These are phyloP conservation scores for Trypanosoma boissoni DNA, from an alignment of 208 protist species.

Conservation along the genomic window DNA sequence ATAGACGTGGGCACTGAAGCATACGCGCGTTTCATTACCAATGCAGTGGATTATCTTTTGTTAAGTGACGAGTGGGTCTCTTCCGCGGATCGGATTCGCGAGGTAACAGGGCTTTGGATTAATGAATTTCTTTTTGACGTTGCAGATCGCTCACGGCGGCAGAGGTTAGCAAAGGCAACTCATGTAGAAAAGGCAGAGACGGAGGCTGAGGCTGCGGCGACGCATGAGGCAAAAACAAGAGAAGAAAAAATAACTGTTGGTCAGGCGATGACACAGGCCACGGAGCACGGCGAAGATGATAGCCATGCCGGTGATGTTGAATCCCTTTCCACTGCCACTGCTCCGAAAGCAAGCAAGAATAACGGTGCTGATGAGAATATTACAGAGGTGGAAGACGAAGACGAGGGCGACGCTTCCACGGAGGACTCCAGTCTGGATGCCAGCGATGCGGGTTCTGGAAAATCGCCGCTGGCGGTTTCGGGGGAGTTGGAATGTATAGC, in stretches of 20 bases:
- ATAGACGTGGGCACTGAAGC: conserved; percentile 3
- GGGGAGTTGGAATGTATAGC: neutral
- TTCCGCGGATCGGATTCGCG: neutral
- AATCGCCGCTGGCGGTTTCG: too few species aligned
- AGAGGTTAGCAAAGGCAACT: too few species aligned
- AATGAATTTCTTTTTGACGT: neutral
- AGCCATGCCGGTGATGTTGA: too few species aligned
- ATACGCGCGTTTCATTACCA: conserved; percentile 20
- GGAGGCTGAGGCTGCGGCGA: neutral
- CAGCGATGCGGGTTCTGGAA: too few species aligned
- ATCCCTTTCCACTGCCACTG: too few species aligned
- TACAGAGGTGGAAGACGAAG: neutral
- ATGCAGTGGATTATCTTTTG: conserved; percentile 27
- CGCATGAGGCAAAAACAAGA: neutral
- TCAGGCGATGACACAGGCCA: too few species aligned
- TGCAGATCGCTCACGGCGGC: too few species aligned
- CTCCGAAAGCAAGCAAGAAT: neutral
- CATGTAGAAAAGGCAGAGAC: neutral
- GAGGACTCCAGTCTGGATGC: neutral
- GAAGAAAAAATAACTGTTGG: too few species aligned
- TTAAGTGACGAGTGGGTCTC: conserved; percentile 16
- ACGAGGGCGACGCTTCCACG: neutral
- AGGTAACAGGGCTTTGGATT: neutral
- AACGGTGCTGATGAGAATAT: neutral
- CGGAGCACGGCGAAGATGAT: too few species aligned